Percentiles rank a stretch among this genome's conserved stretches.
These are phyloP conservation scores for Telfairia occidentalis DNA, from an alignment of 331 rosid genomes.

Conservation along the genomic window DNA sequence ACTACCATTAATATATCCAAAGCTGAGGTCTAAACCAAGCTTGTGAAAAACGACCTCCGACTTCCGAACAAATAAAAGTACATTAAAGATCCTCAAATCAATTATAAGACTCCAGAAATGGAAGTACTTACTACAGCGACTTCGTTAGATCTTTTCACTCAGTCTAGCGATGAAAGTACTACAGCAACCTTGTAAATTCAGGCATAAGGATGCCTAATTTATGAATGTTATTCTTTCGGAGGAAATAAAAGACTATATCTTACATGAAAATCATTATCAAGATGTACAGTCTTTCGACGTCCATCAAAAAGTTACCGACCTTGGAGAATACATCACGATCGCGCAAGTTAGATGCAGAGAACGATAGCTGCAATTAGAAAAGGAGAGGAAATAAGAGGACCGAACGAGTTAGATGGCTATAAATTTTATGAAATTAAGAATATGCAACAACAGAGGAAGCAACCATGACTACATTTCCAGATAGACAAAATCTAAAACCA, in stretches of 20 bases:
- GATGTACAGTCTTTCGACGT: background rate
- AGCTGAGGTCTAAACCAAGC: background rate
- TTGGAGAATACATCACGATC: slow-evolving; percentile 81
- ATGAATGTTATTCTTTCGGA: background rate
- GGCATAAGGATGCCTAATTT: background rate
- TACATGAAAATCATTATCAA: background rate
- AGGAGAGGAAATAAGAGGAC: slow-evolving; percentile 4
- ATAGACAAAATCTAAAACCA: background rate
- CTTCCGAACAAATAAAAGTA: background rate
- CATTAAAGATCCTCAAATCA: background rate
- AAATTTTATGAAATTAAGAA: background rate
- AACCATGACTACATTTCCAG: background rate
- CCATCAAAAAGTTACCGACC: slow-evolving; percentile 41
- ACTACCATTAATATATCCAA: background rate
- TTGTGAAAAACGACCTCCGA: background rate
- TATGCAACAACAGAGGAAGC: background rate
- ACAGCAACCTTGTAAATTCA: background rate
- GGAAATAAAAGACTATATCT: background rate
- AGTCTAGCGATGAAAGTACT: background rate
- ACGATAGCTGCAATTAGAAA: slow-evolving; percentile 49
- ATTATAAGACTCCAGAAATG: background rate
- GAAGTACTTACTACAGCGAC: background rate
- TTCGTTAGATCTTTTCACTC: background rate
- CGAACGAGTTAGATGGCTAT: background rate
- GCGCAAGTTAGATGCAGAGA: slow-evolving; percentile 67